A percentile compares a stretch with the other conserved stretches of the same genome.
Conservation (phyloP, 305 asterid species). For the Ilex paraguariensis region DNA sequence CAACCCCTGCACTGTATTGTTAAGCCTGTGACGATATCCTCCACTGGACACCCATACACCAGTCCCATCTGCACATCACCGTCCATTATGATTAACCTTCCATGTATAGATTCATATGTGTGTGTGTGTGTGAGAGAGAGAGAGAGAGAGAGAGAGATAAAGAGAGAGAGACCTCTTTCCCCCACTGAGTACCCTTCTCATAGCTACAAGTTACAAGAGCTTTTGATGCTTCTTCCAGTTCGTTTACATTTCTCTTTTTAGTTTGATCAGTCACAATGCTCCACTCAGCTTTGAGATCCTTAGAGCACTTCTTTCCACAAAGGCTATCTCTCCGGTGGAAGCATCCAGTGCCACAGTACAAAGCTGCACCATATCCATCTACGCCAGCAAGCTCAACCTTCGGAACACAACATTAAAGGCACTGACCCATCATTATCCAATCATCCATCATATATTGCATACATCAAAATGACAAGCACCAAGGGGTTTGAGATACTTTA, state of each 20-base stretch:
- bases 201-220: neutral
- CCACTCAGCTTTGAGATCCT: neutral
- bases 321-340: neutral
- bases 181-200: neutral
- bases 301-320: neutral
- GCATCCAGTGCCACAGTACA: slow-evolving; percentile 5
- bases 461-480: neutral
- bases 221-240: neutral
- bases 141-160: too few species aligned
- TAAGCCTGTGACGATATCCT: slow-evolving; percentile 82
- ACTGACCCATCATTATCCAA: neutral
- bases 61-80: slow-evolving; percentile 54
- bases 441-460: neutral
- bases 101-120: too few species aligned
- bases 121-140: too few species aligned
- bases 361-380: neutral
- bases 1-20: slow-evolving; percentile 84
- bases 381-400: neutral
- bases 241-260: neutral
- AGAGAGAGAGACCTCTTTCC: neutral
- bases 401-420: neutral
- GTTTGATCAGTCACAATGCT: neutral
- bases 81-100: too few species aligned
- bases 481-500: neutral
- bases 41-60: slow-evolving; percentile 70